Base-by-base conservation (phyloP, 148 eudicot species). In the Rhododendron williamsianum region DNA sequence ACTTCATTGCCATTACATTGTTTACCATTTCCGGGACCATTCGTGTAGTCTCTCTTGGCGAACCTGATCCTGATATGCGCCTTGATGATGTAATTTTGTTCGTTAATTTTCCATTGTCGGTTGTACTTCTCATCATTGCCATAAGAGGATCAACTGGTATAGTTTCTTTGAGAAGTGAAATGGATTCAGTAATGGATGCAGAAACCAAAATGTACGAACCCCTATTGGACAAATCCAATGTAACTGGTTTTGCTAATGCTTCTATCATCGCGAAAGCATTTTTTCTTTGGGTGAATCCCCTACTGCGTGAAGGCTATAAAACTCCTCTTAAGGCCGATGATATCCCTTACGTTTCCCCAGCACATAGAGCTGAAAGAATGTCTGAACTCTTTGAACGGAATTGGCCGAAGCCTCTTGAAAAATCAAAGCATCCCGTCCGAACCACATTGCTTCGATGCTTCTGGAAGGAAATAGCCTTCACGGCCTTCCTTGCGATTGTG, bases 261-360 rank as follows among this genome's bases (percentile, higher is more conserved):
- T 94, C 99, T 48, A 8, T 91, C 27, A 30, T 91, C 3, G 94
- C 99, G 0, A 95, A 93, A 87, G 81, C 92, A 8, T 94, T 96
- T 84, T 96, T 93, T 94, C 12, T 95, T 33, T 96, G 99, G 99
- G 84, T 96, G 92, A 93, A 93, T 78, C 98, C 99, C 25, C 74
- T 96, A 6, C 88, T 96, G 38, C 86, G 81, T 21, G 92, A 93
- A 90, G 99, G 99, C n/a, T 92, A 91, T 84, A 92, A 88, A 77
- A 67, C 89, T 16, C 95, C 98, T 35, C 90, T 96, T 58, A 90
- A 83, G 16, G 84, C 90, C 7, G 88, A 92, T 13, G 99, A 97
- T 67, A 89, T 97, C 49, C 99, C 99, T 11, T 33, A 90, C 27
- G 94, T 97, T 23, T 91, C 99, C 36, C 95, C 99, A 6, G 85